Evolutionary conservation across 148 eudicot species (phyloP).

Genomic region (Cornus controversa): DNA sequence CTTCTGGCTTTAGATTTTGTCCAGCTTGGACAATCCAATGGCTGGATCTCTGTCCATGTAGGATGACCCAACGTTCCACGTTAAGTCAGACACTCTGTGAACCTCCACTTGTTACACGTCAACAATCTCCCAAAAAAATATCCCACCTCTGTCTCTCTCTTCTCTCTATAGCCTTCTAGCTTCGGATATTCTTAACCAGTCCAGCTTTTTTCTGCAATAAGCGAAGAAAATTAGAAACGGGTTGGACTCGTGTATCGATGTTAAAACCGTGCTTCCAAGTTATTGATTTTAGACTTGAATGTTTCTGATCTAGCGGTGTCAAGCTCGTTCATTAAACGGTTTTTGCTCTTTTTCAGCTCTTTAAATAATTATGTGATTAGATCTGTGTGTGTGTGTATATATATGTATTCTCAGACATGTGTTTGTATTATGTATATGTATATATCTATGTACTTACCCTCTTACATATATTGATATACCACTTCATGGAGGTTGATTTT

Average conservation of each 20-base stretch:
- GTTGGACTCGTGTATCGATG: background rate
- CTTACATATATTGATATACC: background rate
- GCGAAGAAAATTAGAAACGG: background rate
- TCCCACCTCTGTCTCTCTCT: too few species aligned
- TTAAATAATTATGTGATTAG: background rate
- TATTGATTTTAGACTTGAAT: slow-evolving; percentile 1
- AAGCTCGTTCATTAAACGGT: background rate
- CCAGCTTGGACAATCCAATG: too few species aligned
- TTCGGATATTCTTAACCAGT: background rate
- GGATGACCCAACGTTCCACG: too few species aligned
- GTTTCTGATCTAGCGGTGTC: background rate
- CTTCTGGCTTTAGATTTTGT: too few species aligned
- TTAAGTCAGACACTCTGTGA: too few species aligned
- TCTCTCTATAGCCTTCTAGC: too few species aligned
- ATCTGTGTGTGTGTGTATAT: background rate
- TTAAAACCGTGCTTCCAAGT: background rate
- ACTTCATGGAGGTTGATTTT: background rate
- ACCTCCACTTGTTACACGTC: too few species aligned
- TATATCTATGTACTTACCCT: background rate
- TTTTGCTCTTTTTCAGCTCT: background rate
- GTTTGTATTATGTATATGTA: background rate
- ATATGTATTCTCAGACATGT: background rate
- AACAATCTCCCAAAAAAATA: too few species aligned
- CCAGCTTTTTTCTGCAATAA: background rate
- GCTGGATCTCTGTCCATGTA: too few species aligned